Conservation (phyloP, 805 yeast genomes). For the Saccharomyces eubayanus region DNA sequence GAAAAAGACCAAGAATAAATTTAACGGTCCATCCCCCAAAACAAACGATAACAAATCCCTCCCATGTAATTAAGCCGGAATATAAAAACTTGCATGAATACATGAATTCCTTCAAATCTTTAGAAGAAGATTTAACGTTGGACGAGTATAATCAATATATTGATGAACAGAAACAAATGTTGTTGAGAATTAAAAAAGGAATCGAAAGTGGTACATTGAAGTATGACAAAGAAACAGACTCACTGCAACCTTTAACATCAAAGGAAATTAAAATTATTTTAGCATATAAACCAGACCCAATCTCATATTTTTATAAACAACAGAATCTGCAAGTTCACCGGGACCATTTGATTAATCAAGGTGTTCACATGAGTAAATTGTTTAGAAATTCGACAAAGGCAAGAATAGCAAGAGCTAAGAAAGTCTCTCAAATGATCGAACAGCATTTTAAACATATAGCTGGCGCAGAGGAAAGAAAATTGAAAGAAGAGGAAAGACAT, state of each 20-base stretch:
- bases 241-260: conserved; percentile 38
- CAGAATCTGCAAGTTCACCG: conserved; percentile 43
- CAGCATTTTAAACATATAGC: conserved; percentile 75
- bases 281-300: conserved; percentile 40
- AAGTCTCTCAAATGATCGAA: conserved; percentile 75
- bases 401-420: conserved; percentile 60
- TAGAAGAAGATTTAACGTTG: conserved; percentile 52
- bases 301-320: conserved; percentile 32
- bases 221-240: conserved; percentile 35
- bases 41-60: conserved; percentile 52
- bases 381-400: conserved; percentile 57
- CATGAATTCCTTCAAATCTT: conserved; percentile 46
- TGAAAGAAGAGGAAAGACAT: conserved; percentile 65
- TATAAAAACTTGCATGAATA: conserved; percentile 36
- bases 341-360: conserved; percentile 74
- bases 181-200: conserved; percentile 41
- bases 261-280: conserved; percentile 32
- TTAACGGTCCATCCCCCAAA: conserved; percentile 34
- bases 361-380: conserved; percentile 57
- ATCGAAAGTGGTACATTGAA: conserved; percentile 37
- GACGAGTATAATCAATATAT: conserved; percentile 58
- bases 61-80: conserved; percentile 43
- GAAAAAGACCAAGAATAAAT: conserved; percentile 25
- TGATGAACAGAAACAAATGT: conserved; percentile 40
- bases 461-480: conserved; percentile 80